phyloP scores from a whole-genome alignment of 345 rosid genomes.

The Raphanus raphanistrum region DNA sequence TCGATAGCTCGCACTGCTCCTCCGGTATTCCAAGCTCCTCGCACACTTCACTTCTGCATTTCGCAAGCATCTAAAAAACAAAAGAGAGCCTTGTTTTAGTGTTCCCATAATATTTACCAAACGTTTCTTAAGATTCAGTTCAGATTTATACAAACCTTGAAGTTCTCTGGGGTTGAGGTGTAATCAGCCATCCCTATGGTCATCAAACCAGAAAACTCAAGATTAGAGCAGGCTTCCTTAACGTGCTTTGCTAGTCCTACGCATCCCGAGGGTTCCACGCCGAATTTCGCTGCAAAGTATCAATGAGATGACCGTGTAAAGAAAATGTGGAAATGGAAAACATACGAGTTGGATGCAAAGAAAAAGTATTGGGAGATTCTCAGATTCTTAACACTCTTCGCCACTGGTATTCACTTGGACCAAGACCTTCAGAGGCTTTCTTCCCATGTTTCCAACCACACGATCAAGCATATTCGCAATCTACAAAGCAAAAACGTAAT shows the following conservation, averaged over 20 bases:
- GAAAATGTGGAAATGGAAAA: not conserved
- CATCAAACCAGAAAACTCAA: constrained; percentile 88
- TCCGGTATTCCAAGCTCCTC: constrained; percentile 72
- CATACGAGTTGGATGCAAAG: not conserved
- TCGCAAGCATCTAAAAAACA: constrained; percentile 63
- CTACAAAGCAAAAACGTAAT: constrained; percentile 42
- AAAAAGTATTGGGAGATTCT: not conserved
- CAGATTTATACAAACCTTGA: constrained; percentile 54
- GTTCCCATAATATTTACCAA: not conserved
- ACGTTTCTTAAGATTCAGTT: not conserved
- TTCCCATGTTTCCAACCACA: constrained; percentile 60
- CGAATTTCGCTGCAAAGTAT: constrained; percentile 71
- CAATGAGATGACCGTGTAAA: constrained; percentile 2
- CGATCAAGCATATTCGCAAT: constrained; percentile 87
- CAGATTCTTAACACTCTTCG: constrained; percentile 81
- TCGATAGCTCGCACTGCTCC: constrained; percentile 89
- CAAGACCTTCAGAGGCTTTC: constrained; percentile 78
- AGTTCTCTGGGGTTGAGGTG: constrained; percentile 92
- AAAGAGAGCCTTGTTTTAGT: not conserved
- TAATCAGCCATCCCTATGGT: constrained; percentile 95
- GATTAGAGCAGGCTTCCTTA: constrained; percentile 63
- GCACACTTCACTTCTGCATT: constrained; percentile 89
- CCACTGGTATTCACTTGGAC: constrained; percentile 98
- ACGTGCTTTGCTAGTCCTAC: constrained; percentile 80
- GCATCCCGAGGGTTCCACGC: constrained; percentile 83